Conservation (phyloP, 1,284 basidiomycete genomes). For the Apiotrichum laibachii region DNA sequence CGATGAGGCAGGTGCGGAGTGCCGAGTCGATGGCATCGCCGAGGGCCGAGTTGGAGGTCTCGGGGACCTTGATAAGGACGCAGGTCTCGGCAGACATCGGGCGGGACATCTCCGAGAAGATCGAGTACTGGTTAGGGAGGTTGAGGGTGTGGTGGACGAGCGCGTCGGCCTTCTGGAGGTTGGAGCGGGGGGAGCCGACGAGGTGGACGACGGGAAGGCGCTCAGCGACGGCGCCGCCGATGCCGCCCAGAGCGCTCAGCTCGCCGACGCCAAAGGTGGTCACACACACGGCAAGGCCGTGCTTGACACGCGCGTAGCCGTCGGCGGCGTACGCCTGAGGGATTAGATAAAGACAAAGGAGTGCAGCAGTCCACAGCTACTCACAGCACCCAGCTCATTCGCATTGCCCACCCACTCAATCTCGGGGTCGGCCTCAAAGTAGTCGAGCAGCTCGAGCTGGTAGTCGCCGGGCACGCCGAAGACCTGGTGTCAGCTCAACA, state of each 20-base stretch:
- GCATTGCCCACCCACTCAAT: conserved; percentile 91
- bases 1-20: conserved; percentile 60
- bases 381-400: conserved; percentile 73
- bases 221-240: conserved; percentile 63
- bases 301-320: conserved; percentile 84
- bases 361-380: too few relatives aligned
- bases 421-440: conserved; percentile 73
- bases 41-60: conserved; percentile 54
- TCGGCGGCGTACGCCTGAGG: conserved; percentile 76
- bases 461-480: conserved; percentile 93
- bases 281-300: conserved; percentile 67
- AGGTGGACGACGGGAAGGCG: conserved; percentile 89
- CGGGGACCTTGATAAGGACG: conserved; percentile 57
- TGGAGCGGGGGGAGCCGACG: conserved; percentile 82
- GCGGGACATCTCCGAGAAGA: conserved; percentile 64
- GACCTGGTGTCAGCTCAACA: conserved; percentile 50
- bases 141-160: conserved; percentile 52
- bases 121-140: conserved; percentile 13
- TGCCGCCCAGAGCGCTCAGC: conserved; percentile 58
- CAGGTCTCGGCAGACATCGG: conserved; percentile 73
- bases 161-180: conserved; percentile 68
- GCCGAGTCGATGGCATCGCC: conserved; percentile 73
- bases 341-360: too few relatives aligned
- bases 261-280: conserved; percentile 87
- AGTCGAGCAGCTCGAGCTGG: conserved; percentile 74